phyloP scores from a whole-genome alignment of 768 basidiomycete species.

The Sporobolomyces phaffii region DNA sequence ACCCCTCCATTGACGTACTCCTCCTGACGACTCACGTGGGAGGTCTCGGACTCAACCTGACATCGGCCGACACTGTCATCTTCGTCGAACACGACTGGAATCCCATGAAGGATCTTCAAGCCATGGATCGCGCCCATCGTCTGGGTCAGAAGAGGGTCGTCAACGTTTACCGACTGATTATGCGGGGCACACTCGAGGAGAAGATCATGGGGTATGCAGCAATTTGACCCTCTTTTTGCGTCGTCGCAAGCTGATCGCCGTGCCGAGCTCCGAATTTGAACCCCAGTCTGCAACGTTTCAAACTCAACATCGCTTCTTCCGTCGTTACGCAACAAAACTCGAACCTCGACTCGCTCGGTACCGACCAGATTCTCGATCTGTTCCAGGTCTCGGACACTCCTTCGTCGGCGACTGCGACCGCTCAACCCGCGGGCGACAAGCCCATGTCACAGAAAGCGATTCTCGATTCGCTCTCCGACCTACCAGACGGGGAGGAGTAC shows the following conservation, averaged over 20 bases:
- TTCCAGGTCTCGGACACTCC: conserved; percentile 51
- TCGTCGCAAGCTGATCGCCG: not conserved
- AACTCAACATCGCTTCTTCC: conserved; percentile 93
- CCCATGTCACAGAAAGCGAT: conserved; percentile 72
- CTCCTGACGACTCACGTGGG: conserved; percentile 95
- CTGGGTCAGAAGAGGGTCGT: conserved; percentile 99
- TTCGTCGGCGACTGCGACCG: not conserved
- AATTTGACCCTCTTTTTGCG: conserved; percentile 19
- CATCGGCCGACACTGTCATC: conserved; percentile 97
- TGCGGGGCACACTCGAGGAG: conserved; percentile 93
- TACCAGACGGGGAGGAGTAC: conserved; percentile 84
- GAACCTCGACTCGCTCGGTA: conserved; percentile 89
- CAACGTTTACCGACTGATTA: conserved; percentile 94
- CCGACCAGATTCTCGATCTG: conserved; percentile 88
- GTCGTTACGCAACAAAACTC: conserved; percentile 97
- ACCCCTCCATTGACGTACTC: conserved; percentile 94
- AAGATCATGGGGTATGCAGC: conserved; percentile 99
- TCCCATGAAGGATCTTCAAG: conserved; percentile 98
- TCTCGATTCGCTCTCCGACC: conserved; percentile 80
- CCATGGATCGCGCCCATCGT: conserved; percentile 97
- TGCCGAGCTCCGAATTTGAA: not conserved
- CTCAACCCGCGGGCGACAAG: conserved; percentile 51
- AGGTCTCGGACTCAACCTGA: conserved; percentile 88
- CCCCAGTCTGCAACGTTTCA: conserved; percentile 87
- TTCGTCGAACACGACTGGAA: conserved; percentile 99